Evolutionary conservation across 768 basidiomycete species (phyloP), one percentile per base, ranked within the genome.

Genomic region (Lentinula sp.): DNA sequence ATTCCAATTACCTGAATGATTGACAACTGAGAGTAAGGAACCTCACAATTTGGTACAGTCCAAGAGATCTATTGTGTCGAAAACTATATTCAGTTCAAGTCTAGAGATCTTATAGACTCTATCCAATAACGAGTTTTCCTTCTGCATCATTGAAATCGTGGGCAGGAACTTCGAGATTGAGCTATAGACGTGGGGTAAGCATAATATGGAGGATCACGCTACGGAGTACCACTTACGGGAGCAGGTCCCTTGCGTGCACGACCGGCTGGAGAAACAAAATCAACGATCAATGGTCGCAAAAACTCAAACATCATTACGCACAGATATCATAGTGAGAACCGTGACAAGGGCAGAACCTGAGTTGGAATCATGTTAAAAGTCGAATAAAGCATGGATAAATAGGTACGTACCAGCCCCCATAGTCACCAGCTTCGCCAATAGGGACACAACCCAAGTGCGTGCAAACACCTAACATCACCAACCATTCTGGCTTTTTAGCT

Each of bases 391-490:
- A 9, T 16, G 52, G 35, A 63, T 51, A 13, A 3, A 11, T 15
- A 56, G 42, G 18, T n/a, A 76, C 86, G 61, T 70, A 94, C 95
- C 96, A 99, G 75, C 96, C 96, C 78, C 95, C 96, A 71, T 81
- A 98, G 75, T 98, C 96, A 73, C 94, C 95, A 64, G 93, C 87
- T 75, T 96, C 94, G 66, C 96, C 96, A 71, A 99, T 97, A 63
- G 96, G 96, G 50, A 99, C 96, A 78, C 96, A 98, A 73, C 96
- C 96, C 66, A 99, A 78, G 76, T 98, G 97, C 23, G 97, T 98
- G 86, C 95, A 95, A 61, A 95, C 91, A 64, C 91, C 91, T 57
- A 91, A 76, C 89, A 92, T 90, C 69, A 95, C 88, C 65, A 91
- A 81, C 96, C 96, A 98, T 75, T 98, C 95, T 31, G 95, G 95